Conservation (phyloP, 768 basidiomycete genomes). For the Xerocomus potaroensis region DNA sequence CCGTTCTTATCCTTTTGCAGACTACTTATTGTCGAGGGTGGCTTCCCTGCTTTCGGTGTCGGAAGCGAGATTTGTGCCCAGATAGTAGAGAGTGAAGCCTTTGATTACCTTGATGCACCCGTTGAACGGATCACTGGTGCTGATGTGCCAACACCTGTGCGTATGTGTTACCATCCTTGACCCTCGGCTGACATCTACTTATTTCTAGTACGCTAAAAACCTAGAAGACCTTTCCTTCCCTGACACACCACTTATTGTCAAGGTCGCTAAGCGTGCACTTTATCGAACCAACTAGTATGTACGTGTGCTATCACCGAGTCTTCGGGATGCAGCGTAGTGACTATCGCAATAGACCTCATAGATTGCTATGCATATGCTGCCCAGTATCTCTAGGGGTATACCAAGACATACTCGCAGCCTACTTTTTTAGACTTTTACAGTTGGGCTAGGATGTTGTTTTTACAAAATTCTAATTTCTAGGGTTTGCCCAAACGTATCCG, state of each 20-base stretch:
- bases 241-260: conserved; percentile 83
- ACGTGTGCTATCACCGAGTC: conserved; percentile 9
- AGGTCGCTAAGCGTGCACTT: conserved; percentile 91
- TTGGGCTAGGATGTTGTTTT: background rate
- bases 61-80: conserved; percentile 98
- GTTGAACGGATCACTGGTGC: conserved; percentile 98
- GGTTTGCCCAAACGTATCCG: conserved; percentile 60
- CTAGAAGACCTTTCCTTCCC: conserved; percentile 94
- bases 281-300: conserved; percentile 74
- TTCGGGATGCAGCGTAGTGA: conserved; percentile 15
- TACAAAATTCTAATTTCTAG: conserved; percentile 4
- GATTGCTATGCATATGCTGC: conserved; percentile 9
- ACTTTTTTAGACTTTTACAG: background rate
- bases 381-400: conserved; percentile 5
- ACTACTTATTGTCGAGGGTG: conserved; percentile 93
- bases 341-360: conserved; percentile 18
- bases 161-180: conserved; percentile 29
- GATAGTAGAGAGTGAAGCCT: conserved; percentile 95
- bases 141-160: conserved; percentile 92
- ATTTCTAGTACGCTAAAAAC: conserved; percentile 75
- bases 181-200: conserved; percentile 8
- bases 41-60: conserved; percentile 98
- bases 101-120: conserved; percentile 97
- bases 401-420: conserved; percentile 6
- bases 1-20: conserved; percentile 34